Evolutionary conservation across 1,139 yeast species (phyloP).

Genomic region (Insectozyma bohioensis): DNA sequence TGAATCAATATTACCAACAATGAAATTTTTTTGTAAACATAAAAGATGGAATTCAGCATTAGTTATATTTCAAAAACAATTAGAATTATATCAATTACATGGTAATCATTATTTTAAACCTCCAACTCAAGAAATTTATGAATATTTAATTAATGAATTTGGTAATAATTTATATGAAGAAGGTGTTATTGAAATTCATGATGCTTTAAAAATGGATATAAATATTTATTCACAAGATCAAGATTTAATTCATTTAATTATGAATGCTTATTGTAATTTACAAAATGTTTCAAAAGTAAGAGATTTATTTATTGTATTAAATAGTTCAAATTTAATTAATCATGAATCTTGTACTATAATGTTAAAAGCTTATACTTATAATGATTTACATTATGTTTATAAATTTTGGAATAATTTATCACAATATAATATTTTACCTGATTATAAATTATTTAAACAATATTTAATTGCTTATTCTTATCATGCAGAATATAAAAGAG

Average conservation of each 20-base stretch:
- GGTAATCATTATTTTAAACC: slow-evolving; percentile 45
- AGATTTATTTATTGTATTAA: slow-evolving; percentile 60
- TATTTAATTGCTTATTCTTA: slow-evolving; percentile 74
- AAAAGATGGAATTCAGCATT: slow-evolving; percentile 66
- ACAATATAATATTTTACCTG: slow-evolving; percentile 53
- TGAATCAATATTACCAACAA: slow-evolving; percentile 59
- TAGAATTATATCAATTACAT: slow-evolving; percentile 54
- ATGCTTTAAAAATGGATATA: slow-evolving; percentile 65
- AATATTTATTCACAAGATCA: slow-evolving; percentile 56
- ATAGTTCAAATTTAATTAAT: slow-evolving; percentile 56
- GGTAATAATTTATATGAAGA: slow-evolving; percentile 62
- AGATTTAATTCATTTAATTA: slow-evolving; percentile 56
- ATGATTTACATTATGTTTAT: slow-evolving; percentile 58
- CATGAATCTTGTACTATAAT: slow-evolving; percentile 70
- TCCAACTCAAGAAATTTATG: slow-evolving; percentile 70
- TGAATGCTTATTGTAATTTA: slow-evolving; percentile 66
- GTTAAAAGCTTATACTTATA: slow-evolving; percentile 65
- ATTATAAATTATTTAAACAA: slow-evolving; percentile 57
- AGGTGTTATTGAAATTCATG: slow-evolving; percentile 68
- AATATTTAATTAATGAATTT: slow-evolving; percentile 59
- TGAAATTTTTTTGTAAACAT: slow-evolving; percentile 57
- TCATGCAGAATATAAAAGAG: slow-evolving; percentile 61
- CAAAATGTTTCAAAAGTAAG: slow-evolving; percentile 61
- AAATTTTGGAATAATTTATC: slow-evolving; percentile 65
- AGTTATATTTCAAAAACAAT: slow-evolving; percentile 62